phyloP scores from a whole-genome alignment of 164 flowering plant species.

The Vitis rupestris region DNA sequence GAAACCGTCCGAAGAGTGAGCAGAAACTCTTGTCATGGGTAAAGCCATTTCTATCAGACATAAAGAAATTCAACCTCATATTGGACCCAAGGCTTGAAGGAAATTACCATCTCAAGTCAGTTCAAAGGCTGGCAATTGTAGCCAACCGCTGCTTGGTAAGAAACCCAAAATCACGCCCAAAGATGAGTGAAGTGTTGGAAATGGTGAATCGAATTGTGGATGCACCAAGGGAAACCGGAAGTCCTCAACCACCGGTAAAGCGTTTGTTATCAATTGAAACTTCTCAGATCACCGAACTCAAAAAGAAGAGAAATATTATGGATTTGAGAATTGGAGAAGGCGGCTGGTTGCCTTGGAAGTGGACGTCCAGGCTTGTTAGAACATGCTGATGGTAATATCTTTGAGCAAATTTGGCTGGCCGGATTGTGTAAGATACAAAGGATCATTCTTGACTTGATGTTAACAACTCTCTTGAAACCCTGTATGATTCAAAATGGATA shows the following conservation, averaged over 20 bases:
- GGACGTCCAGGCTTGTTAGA: conserved; percentile 28
- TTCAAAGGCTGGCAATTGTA: conserved; percentile 51
- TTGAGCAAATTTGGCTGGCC: no score
- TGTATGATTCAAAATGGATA: no score
- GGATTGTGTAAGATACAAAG: no score
- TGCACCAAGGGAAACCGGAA: conserved; percentile 22
- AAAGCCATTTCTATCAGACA: conserved; percentile 58
- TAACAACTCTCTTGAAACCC: no score
- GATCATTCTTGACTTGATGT: no score
- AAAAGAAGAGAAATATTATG: conserved; percentile 16
- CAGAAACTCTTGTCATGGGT: conserved; percentile 81
- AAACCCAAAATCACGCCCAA: conserved; percentile 56
- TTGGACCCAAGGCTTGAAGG: conserved; percentile 68
- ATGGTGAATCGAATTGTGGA: conserved; percentile 55
- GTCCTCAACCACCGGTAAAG: conserved; percentile 27
- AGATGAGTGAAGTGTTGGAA: conserved; percentile 79
- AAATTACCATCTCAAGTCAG: conserved; percentile 41
- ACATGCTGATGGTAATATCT: conserved; percentile 14
- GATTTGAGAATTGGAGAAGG: conserved; percentile 20
- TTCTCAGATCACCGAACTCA: conserved; percentile 8
- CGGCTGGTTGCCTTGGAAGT: conserved; percentile 22
- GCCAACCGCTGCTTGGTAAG: conserved; percentile 65
- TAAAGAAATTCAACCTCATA: conserved; percentile 50
- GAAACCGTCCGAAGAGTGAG: conserved; percentile 67
- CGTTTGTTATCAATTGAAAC: conserved; percentile 7